These are phyloP conservation scores for Hebeloma cylindrosporum DNA, from an alignment of 768 basidiomycete species.

Conservation along the genomic window DNA sequence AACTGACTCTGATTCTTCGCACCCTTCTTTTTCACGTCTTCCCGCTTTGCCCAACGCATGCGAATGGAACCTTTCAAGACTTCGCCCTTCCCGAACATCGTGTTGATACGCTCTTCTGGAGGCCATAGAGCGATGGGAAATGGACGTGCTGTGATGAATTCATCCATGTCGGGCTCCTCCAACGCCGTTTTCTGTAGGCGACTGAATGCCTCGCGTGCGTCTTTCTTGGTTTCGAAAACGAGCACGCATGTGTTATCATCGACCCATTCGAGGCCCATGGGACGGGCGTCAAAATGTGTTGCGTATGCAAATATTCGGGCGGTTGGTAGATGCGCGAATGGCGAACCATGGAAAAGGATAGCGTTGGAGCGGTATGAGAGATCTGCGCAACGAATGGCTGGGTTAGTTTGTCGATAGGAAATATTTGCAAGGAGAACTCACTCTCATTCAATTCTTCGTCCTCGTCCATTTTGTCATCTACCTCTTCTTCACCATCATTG, in stretches of 20 bases:
- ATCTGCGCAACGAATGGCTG: constrained; percentile 31
- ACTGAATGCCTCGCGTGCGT: constrained; percentile 53
- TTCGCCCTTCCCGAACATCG: constrained; percentile 66
- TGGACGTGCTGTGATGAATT: constrained; percentile 61
- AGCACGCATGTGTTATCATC: constrained; percentile 81
- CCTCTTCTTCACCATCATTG: constrained; percentile 34
- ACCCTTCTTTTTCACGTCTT: constrained; percentile 78
- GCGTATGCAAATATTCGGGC: constrained; percentile 79
- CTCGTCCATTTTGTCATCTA: constrained; percentile 31
- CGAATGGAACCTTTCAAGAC: constrained; percentile 64
- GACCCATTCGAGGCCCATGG: constrained; percentile 83
- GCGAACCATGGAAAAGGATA: constrained; percentile 67
- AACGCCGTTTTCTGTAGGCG: constrained; percentile 49
- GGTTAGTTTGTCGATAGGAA: not conserved
- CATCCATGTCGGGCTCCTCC: constrained; percentile 57
- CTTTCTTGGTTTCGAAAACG: constrained; percentile 59
- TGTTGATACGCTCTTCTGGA: constrained; percentile 73
- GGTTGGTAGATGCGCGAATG: constrained; percentile 76
- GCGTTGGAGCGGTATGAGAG: constrained; percentile 59
- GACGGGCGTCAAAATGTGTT: constrained; percentile 72
- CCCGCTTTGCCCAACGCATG: constrained; percentile 74
- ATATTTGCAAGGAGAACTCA: constrained; percentile 11
- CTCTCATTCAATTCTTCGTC: constrained; percentile 39
- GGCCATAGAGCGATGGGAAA: constrained; percentile 79
- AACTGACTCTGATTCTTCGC: constrained; percentile 74